phyloP scores from a whole-genome alignment of 2,329 filamentous ascomycete species.

The Polytolypa hystricis region DNA sequence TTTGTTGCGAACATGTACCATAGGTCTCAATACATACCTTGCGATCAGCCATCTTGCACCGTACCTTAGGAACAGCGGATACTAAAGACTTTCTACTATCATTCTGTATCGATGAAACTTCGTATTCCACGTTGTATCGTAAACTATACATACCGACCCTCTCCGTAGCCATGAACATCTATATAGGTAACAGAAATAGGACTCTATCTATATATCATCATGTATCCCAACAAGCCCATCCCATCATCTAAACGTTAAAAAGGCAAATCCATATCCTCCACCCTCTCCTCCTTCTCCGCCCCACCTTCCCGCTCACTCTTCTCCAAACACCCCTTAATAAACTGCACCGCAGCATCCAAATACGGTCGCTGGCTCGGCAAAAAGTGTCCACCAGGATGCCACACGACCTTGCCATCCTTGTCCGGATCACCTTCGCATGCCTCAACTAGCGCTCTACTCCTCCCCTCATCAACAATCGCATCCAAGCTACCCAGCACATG shows the following conservation, averaged over 20 bases:
- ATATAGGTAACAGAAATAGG: too few species aligned
- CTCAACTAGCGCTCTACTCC: slow-evolving; percentile 57
- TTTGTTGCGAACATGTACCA: not conserved
- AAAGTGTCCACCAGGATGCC: slow-evolving; percentile 84
- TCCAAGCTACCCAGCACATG: slow-evolving; percentile 78
- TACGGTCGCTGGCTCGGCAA: slow-evolving; percentile 75
- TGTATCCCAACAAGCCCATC: too few species aligned
- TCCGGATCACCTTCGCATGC: slow-evolving; percentile 47
- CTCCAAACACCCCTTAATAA: slow-evolving; percentile 48
- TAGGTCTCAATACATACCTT: not conserved
- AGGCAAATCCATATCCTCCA: slow-evolving; percentile 58
- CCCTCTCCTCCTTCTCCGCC: slow-evolving; percentile 41
- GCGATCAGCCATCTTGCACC: too few species aligned
- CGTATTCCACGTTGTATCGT: too few species aligned
- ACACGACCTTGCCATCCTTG: slow-evolving; percentile 43
- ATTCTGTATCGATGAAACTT: too few species aligned
- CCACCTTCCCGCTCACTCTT: slow-evolving; percentile 14
- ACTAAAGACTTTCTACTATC: too few species aligned
- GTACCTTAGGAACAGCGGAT: too few species aligned
- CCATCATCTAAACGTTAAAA: too few species aligned
- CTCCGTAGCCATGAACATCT: too few species aligned
- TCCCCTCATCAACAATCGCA: slow-evolving; percentile 71
- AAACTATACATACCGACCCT: too few species aligned
- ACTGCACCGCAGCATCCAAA: slow-evolving; percentile 62
- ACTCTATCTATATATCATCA: too few species aligned